Base-by-base conservation (phyloP, 1,139 yeast genomes). In the Geotrichum bryndzae region DNA sequence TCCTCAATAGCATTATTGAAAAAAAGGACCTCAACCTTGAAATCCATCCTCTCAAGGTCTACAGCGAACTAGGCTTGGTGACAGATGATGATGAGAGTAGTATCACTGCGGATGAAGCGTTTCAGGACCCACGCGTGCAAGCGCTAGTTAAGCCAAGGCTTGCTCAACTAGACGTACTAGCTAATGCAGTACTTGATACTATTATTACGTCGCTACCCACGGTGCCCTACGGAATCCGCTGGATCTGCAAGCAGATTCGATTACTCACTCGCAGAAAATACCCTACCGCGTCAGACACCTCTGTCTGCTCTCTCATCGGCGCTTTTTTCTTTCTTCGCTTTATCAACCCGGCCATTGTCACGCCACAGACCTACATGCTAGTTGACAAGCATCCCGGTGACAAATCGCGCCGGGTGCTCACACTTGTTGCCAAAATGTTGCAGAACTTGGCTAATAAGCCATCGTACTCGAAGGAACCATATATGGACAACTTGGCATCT, bases 281-380 rank as follows among this genome's bases (percentile, higher is more conserved):
- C 68, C 89, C 91, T 0, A 88, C 84, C 55, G 82, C 88, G 60
- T 64, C 74, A 3, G 77, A 74, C 56, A 68, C 76, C 50, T 95
- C 96, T 0, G 90, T 76, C 15, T 72, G 76, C 54, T 74, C 79
- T 1, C 68, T 77, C 22, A 74, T 91, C 48, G 97, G 97, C 0
- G 91, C 96, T 0, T 92, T 90, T 70, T 78, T 92, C 59, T 92
- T 94, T 71, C 78, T 94, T 67, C 80, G 98, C 64, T 87, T 89
- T 68, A 82, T 90, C 65, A 91, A 96, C 71, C 98, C 99, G 8
- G 96, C 96, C 0, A 85, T 94, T 65, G 92, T 92, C 15, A 87
- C 94, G 54, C 97, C 98, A 0, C 96, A 90, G 66, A 81, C 90
- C 3, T 84, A 87, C 66, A 74, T 74, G 74, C 68, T 77, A 33